phyloP scores from a whole-genome alignment of 768 basidiomycete genomes.

The Pisolithus albus region DNA sequence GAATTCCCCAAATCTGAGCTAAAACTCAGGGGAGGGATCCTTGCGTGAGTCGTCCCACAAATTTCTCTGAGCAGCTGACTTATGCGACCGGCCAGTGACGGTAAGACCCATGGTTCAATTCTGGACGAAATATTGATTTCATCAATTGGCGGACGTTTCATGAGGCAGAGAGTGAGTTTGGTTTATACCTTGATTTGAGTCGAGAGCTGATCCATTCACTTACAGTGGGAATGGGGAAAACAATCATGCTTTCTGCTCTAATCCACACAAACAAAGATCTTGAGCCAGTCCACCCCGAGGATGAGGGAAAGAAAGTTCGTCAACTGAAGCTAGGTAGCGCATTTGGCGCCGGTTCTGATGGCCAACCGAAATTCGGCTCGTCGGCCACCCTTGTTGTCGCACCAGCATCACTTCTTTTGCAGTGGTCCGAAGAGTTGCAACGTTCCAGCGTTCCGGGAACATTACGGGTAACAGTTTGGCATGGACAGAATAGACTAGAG shows the following conservation, averaged over 20 bases:
- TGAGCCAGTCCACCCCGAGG: conserved; percentile 31
- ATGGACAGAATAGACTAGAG: conserved; percentile 80
- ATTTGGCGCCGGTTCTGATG: conserved; percentile 43
- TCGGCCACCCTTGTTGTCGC: conserved; percentile 85
- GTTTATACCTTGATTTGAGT: conserved; percentile 1
- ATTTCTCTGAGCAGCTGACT: neutral
- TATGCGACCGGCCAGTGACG: conserved; percentile 26
- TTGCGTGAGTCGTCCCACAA: conserved; percentile 56
- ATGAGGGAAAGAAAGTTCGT: conserved; percentile 28
- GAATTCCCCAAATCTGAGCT: conserved; percentile 77
- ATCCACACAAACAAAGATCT: conserved; percentile 69
- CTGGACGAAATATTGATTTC: neutral
- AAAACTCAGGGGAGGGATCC: conserved; percentile 77
- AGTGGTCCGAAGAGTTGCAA: conserved; percentile 91
- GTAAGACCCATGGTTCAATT: conserved; percentile 14
- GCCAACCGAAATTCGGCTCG: conserved; percentile 28
- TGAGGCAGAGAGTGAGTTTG: conserved; percentile 43
- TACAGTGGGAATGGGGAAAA: conserved; percentile 93
- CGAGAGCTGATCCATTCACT: conserved; percentile 4
- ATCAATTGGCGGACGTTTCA: neutral
- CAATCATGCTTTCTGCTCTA: conserved; percentile 86
- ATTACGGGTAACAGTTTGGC: conserved; percentile 70
- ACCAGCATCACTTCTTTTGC: conserved; percentile 83
- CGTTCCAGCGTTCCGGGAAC: conserved; percentile 71
- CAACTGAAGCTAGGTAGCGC: conserved; percentile 59